Percentiles rank a stretch among this genome's conserved stretches.
Evolutionary conservation across 176 grass and related monocot genomes (phyloP).

Genomic region (Rhipidocladum racemiflorum): DNA sequence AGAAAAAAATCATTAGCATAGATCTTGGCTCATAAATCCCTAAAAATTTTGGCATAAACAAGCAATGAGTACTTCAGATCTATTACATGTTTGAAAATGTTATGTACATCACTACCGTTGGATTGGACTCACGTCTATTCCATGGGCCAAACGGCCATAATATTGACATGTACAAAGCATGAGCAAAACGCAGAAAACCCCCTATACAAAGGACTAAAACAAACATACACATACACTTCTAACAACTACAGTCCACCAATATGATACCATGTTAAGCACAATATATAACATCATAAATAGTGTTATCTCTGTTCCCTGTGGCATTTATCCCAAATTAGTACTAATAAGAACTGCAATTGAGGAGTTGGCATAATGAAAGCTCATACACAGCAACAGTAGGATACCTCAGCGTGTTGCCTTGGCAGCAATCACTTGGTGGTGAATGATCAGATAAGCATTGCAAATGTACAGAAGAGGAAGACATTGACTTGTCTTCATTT

Average conservation of each 20-base stretch:
- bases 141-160: no score
- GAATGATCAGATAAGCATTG: constrained; percentile 33
- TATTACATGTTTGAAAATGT: not conserved
- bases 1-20: not conserved
- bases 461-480: constrained; percentile 23
- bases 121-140: no score
- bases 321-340: not conserved
- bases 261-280: not conserved
- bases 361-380: not conserved
- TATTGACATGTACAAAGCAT: no score
- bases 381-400: constrained; percentile 13
- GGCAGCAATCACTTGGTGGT: constrained; percentile 45
- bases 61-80: not conserved
- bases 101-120: not conserved
- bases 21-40: not conserved
- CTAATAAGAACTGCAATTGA: not conserved
- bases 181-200: no score
- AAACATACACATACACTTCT: no score
- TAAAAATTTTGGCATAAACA: not conserved
- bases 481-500: constrained; percentile 34
- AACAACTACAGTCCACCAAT: not conserved
- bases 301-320: not conserved
- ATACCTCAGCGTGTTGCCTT: constrained; percentile 72
- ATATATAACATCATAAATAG: not conserved
- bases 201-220: no score